Percentiles rank a stretch among this genome's conserved stretches.
These are phyloP conservation scores for Pugionium dolabratum DNA, from an alignment of 345 rosid species.

Conservation along the genomic window DNA sequence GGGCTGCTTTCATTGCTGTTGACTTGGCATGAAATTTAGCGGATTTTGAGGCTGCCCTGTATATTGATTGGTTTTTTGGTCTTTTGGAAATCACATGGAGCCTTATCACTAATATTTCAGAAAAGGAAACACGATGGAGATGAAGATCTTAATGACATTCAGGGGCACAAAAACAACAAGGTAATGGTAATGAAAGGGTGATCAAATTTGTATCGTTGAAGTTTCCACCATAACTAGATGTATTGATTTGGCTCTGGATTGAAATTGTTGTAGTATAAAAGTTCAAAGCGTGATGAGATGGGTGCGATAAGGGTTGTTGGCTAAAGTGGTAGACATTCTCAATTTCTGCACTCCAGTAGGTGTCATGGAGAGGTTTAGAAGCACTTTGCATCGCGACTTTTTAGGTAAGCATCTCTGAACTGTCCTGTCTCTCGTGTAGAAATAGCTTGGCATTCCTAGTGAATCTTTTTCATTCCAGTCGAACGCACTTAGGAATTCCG, in stretches of 20 bases:
- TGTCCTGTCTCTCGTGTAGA: conserved; percentile 18
- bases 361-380: conserved; percentile 55
- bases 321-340: conserved; percentile 45
- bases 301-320: conserved; percentile 90
- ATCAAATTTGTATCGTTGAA: conserved; percentile 1
- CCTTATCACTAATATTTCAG: conserved; percentile 49
- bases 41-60: conserved; percentile 18
- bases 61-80: conserved; percentile 12
- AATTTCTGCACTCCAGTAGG: conserved; percentile 39
- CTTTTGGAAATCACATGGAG: conserved; percentile 21
- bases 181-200: conserved; percentile 43
- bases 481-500: conserved; percentile 7
- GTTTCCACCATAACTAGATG: background rate
- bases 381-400: conserved; percentile 47
- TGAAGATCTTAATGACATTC: conserved; percentile 80
- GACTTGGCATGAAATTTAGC: conserved; percentile 16
- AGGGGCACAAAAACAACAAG: conserved; percentile 92
- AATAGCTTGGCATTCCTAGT: conserved; percentile 3
- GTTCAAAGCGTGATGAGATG: conserved; percentile 81
- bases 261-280: conserved; percentile 72
- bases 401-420: conserved; percentile 50
- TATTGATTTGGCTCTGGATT: conserved; percentile 24
- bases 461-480: background rate
- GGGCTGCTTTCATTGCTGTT: background rate
- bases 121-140: conserved; percentile 96